Conservation (phyloP, 78 protist genomes). For the Planoprotostelium fungivorum region DNA sequence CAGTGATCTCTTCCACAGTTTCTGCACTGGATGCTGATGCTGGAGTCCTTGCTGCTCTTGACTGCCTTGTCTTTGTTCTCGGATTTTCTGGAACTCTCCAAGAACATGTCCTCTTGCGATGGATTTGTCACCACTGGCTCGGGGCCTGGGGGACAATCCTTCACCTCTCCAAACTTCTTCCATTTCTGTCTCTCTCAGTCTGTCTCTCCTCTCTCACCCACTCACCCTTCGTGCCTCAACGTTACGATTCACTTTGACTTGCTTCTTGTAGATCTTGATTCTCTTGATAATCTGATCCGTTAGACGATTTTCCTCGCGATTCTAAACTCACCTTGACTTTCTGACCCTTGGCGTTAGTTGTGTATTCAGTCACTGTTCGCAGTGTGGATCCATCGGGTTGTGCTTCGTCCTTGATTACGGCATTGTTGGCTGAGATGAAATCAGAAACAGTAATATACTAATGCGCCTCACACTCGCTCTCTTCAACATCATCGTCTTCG, state of each 20-base stretch:
- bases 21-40: conserved; percentile 11
- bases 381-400: neutral
- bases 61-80: neutral
- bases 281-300: neutral
- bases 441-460: too few relatives aligned
- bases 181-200: neutral
- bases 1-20: conserved; percentile 36
- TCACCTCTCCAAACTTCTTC: conserved; percentile 18
- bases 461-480: too few relatives aligned
- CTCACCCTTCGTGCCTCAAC: neutral
- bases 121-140: conserved; percentile 7
- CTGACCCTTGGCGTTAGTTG: neutral
- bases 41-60: neutral
- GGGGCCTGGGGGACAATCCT: conserved; percentile 12
- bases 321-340: neutral
- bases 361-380: neutral
- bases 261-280: neutral
- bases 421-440: neutral
- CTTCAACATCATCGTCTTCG: neutral
- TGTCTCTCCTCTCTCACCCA: neutral
- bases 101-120: conserved; percentile 11
- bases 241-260: neutral
- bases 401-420: neutral
- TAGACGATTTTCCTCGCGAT: neutral
- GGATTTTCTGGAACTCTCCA: neutral